Evolutionary conservation across 2,329 filamentous ascomycete species (phyloP), one percentile per base, ranked within the genome.

Genomic region (Aspergillus sp.): DNA sequence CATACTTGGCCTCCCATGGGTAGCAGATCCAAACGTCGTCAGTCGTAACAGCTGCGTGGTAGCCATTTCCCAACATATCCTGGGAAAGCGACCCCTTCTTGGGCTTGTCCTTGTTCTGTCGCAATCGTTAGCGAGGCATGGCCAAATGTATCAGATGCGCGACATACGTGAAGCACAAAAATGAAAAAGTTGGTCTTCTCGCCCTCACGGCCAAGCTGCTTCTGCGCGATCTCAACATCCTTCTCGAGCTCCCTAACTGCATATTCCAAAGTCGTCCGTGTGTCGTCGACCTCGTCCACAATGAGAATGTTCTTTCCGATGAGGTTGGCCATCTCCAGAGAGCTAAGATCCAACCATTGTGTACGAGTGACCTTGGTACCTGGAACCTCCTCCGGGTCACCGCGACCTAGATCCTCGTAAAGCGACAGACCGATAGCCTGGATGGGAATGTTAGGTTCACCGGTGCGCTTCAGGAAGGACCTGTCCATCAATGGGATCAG

Each of bases 21-120:
- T 98, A 98, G 78, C 89, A 94, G 66, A 97, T 97, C 93, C 93
- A 98, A 53, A 90, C 85, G 70, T 98, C 91, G n/a, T 79, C 81
- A 29, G 94, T 87, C 5, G 91, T 97, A 62, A 85, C 76, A 19
- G 93, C 89, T 19, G 93, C 93, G 54, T 86, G 70, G 71, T 98
- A 98, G 58, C 85, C 78, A 45, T 79, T 79, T 43, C 82, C 71
- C 33, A 77, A 71, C 52, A 91, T 75, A 32, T 89, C 83, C 13
- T 80, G 61, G 8, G 93, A 90, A 44, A 98, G 76, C 13, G 71
- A 72, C 42, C 93, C 93, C 78, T 96, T 95, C 83, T 98, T 98
- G 43, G 73, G 53, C 80, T 98, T 97, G 71, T 96, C 82, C 82
- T 98, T 98, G 79, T 98, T 98, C 84, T 89, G 56, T 49, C 42